These are phyloP conservation scores for Rhododendron ovatum DNA, from an alignment of 148 eudicot genomes.

Conservation along the genomic window DNA sequence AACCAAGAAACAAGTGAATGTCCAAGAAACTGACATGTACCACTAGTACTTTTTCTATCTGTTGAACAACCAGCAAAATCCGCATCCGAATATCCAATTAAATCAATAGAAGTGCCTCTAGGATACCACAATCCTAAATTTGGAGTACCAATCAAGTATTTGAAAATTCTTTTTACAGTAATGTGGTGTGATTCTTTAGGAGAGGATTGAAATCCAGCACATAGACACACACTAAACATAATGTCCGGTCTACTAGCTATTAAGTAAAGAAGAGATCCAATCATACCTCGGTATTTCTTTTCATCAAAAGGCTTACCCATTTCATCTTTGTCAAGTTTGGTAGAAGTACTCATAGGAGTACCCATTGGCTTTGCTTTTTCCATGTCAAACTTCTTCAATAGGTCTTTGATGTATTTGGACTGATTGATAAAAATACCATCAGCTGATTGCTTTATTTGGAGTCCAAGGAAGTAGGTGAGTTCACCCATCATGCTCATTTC, in stretches of 20 bases:
- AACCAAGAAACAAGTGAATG: background rate
- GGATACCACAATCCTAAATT: too few relatives aligned
- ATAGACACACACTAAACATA: background rate
- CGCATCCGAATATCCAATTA: too few relatives aligned
- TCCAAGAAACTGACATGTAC: background rate
- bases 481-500: background rate
- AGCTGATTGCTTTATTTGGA: background rate
- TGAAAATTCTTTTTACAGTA: too few relatives aligned
- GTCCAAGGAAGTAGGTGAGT: background rate
- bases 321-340: background rate
- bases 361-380: background rate
- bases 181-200: background rate
- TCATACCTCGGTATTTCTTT: background rate
- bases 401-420: background rate
- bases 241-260: background rate
- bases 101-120: too few relatives aligned
- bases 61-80: too few relatives aligned
- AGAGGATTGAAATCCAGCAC: background rate
- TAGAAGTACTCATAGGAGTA: background rate
- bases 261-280: background rate
- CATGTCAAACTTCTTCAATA: background rate
- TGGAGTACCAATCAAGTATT: too few relatives aligned
- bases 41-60: background rate
- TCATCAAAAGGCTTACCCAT: background rate
- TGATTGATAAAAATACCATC: background rate